Conservation (phyloP, 495 filamentous ascomycete species). For the Pseudomonodictys pantanalensis region DNA sequence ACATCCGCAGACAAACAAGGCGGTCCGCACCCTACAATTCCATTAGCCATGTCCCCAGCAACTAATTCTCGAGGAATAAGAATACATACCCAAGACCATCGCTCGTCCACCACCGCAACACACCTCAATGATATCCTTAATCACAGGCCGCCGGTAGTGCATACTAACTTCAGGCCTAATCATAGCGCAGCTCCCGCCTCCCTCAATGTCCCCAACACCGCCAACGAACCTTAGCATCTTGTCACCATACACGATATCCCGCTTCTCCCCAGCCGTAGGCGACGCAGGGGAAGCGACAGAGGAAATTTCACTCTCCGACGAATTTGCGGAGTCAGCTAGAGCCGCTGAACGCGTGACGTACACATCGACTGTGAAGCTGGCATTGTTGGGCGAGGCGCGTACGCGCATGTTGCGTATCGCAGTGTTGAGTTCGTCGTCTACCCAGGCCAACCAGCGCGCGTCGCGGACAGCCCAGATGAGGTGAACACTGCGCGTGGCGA, state of each 20-base stretch:
- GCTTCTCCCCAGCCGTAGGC: neutral
- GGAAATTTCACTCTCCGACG: no score
- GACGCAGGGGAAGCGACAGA: neutral
- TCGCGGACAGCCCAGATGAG: conserved; percentile 18
- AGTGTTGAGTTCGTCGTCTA: neutral
- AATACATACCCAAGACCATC: conserved; percentile 12
- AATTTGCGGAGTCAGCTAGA: neutral
- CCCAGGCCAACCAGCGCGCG: conserved; percentile 1
- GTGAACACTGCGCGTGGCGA: conserved; percentile 7
- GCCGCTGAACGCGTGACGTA: conserved; percentile 1
- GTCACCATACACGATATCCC: neutral
- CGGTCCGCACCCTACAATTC: conserved; percentile 14
- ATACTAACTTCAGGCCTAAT: neutral
- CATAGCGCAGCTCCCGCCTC: neutral
- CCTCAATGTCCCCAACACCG: neutral
- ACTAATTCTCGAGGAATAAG: neutral
- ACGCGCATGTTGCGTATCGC: conserved; percentile 2
- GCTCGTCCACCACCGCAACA: conserved; percentile 5
- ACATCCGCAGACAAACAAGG: conserved; percentile 10
- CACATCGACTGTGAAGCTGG: conserved; percentile 5
- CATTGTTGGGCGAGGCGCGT: neutral
- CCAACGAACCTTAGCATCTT: neutral
- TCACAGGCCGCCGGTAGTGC: conserved; percentile 9
- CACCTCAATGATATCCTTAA: conserved; percentile 8
- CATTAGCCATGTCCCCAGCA: neutral